Percentiles rank a stretch among this genome's conserved stretches.
Evolutionary conservation across 257 asterid species (phyloP).

Genomic region (Ocimum tenuiflorum): DNA sequence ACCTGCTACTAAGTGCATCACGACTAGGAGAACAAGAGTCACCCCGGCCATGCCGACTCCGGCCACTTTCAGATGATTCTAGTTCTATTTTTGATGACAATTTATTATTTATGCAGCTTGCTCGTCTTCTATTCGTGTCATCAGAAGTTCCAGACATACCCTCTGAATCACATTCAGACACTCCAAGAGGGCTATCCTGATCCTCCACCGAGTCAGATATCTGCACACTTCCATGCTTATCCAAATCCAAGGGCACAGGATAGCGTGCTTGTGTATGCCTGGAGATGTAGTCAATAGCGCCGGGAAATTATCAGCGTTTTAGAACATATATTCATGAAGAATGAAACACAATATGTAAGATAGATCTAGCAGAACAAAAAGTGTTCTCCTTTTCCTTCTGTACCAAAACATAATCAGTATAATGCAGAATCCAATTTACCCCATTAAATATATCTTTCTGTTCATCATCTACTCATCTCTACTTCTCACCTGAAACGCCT

Average conservation of each 20-base stretch:
- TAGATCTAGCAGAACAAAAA: neutral
- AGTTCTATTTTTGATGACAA: slow-evolving; percentile 22
- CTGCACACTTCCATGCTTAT: slow-evolving; percentile 30
- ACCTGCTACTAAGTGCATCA: slow-evolving; percentile 17
- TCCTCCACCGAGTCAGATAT: slow-evolving; percentile 38
- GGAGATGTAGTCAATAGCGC: slow-evolving; percentile 21
- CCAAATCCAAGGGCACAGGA: slow-evolving; percentile 29
- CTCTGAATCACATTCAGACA: slow-evolving; percentile 36
- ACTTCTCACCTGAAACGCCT: neutral
- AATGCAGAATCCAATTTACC: neutral
- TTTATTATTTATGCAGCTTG: slow-evolving; percentile 15
- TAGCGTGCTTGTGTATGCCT: slow-evolving; percentile 20
- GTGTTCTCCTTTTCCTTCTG: neutral
- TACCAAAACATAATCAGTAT: neutral
- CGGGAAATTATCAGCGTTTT: neutral
- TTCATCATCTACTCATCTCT: neutral
- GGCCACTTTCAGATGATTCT: slow-evolving; percentile 27
- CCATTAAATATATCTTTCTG: neutral
- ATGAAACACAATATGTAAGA: neutral
- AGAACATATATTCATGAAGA: neutral
- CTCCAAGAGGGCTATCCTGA: slow-evolving; percentile 21
- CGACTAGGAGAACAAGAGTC: slow-evolving; percentile 29
- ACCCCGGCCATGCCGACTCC: slow-evolving; percentile 25
- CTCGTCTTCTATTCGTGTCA: slow-evolving; percentile 21
- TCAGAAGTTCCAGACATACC: slow-evolving; percentile 27